Evolutionary conservation across 2,329 filamentous ascomycete genomes (phyloP).

Genomic region (Ophiosphaerella korrae): DNA sequence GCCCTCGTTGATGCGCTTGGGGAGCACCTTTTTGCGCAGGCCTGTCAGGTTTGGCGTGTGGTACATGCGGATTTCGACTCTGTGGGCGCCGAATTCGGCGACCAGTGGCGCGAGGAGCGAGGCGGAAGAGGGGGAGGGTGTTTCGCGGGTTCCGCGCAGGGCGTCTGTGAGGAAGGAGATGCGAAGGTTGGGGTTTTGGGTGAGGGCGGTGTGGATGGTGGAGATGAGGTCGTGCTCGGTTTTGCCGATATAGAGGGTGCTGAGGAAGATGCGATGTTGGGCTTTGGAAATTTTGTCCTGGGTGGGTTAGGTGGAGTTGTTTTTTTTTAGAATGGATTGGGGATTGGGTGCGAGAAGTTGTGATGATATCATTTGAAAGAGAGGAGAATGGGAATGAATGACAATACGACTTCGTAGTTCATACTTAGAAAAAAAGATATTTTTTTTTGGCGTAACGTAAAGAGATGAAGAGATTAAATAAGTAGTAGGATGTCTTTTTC

Average conservation of each 20-base stretch:
- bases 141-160: slow-evolving; percentile 87
- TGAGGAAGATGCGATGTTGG: slow-evolving; percentile 81
- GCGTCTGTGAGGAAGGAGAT: slow-evolving; percentile 92
- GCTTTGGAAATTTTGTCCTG: slow-evolving; percentile 77
- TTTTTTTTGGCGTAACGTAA: too few relatives aligned
- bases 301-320: slow-evolving; percentile 12
- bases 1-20: slow-evolving; percentile 91
- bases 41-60: slow-evolving; percentile 96
- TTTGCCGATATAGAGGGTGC: slow-evolving; percentile 96
- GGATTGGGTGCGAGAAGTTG: neutral
- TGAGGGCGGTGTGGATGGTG: slow-evolving; percentile 75
- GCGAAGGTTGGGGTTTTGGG: slow-evolving; percentile 73
- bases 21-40: slow-evolving; percentile 79
- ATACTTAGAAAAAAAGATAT: too few relatives aligned
- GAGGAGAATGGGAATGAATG: too few relatives aligned
- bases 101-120: slow-evolving; percentile 86
- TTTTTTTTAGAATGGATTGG: neutral
- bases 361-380: too few relatives aligned
- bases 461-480: too few relatives aligned
- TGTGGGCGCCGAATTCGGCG: slow-evolving; percentile 77
- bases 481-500: too few relatives aligned
- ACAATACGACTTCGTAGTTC: too few relatives aligned
- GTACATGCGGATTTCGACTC: slow-evolving; percentile 95
- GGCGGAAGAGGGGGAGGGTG: slow-evolving; percentile 82
- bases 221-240: slow-evolving; percentile 86